Conservation (phyloP, 2,329 filamentous ascomycete genomes). For the Fusarium austroafricanum region DNA sequence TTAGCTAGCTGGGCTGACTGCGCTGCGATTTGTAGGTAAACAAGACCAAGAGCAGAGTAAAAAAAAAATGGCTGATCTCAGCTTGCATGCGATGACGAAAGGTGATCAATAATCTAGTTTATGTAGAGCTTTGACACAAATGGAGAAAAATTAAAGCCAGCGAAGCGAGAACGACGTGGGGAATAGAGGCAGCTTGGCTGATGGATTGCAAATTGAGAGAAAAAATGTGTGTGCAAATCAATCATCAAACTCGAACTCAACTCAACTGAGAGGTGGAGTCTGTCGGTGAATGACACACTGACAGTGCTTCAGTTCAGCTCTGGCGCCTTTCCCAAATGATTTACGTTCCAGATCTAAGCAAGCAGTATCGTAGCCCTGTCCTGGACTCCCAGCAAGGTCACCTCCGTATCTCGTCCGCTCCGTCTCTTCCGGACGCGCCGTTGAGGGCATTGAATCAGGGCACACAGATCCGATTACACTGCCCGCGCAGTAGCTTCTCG, state of each 20-base stretch:
- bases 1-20: not conserved
- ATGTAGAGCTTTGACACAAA: not conserved
- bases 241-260: not conserved
- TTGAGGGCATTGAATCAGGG: slow-evolving; percentile 7
- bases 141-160: not conserved
- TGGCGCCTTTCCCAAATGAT: slow-evolving; percentile 3
- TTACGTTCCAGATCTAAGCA: slow-evolving; percentile 7
- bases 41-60: not conserved
- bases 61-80: too few species aligned
- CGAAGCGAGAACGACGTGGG: slow-evolving; percentile 11
- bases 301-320: slow-evolving; percentile 14
- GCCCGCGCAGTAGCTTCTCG: not conserved
- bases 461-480: not conserved
- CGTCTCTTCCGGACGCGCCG: slow-evolving; percentile 28
- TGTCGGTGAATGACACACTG: too few species aligned
- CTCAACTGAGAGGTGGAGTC: slow-evolving; percentile 20
- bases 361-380: slow-evolving; percentile 7
- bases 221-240: slow-evolving; percentile 20
- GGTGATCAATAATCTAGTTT: not conserved
- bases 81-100: not conserved
- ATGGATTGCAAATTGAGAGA: slow-evolving; percentile 14
- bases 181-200: slow-evolving; percentile 5
- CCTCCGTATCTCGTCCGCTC: slow-evolving; percentile 24
- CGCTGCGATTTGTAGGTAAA: not conserved
- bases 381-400: not conserved